A percentile compares a stretch with the other conserved stretches of the same genome.
These are phyloP conservation scores for Zalaria sp. DNA, from an alignment of 2,329 filamentous ascomycete species.

Conservation along the genomic window DNA sequence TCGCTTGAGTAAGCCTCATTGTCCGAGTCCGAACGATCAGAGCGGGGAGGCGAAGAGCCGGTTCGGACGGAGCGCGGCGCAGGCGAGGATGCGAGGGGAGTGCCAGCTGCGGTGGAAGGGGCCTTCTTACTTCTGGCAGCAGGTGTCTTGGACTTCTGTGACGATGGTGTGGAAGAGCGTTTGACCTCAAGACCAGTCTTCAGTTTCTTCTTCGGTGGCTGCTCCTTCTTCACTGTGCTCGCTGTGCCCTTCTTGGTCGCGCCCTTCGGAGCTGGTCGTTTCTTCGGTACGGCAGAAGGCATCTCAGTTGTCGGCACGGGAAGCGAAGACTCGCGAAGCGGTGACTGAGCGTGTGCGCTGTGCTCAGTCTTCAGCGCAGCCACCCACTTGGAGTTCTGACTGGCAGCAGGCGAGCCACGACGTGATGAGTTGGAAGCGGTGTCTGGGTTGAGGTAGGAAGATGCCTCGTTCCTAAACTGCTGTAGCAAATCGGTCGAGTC, in stretches of 20 bases:
- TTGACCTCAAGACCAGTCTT: conserved; percentile 16
- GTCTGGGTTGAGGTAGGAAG: no score
- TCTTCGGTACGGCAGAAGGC: conserved; percentile 18
- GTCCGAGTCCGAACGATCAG: conserved; percentile 18
- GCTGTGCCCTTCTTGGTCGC: conserved; percentile 30
- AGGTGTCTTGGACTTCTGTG: conserved; percentile 21
- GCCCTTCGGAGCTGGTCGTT: conserved; percentile 28
- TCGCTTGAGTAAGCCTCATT: conserved; percentile 13
- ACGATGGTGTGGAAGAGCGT: conserved; percentile 27
- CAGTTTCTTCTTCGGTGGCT: conserved; percentile 24
- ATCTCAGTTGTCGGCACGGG: conserved; percentile 25
- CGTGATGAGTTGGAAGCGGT: conserved; percentile 2
- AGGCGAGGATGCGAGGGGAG: conserved; percentile 28
- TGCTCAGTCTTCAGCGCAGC: conserved; percentile 31
- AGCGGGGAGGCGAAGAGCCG: conserved; percentile 12
- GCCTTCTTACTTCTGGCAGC: conserved; percentile 21
- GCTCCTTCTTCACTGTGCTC: conserved; percentile 26
- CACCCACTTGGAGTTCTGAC: conserved; percentile 27
- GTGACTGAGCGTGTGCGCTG: conserved; percentile 22
- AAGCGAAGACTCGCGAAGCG: conserved; percentile 24
- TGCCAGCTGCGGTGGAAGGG: conserved; percentile 24
- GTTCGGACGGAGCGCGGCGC: conserved; percentile 11
- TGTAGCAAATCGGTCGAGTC: no score
- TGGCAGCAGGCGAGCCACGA: conserved; percentile 6
- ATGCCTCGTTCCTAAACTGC: no score